Conservation (phyloP, 2,329 filamentous ascomycete species). For the Podosphaera xanthii region DNA sequence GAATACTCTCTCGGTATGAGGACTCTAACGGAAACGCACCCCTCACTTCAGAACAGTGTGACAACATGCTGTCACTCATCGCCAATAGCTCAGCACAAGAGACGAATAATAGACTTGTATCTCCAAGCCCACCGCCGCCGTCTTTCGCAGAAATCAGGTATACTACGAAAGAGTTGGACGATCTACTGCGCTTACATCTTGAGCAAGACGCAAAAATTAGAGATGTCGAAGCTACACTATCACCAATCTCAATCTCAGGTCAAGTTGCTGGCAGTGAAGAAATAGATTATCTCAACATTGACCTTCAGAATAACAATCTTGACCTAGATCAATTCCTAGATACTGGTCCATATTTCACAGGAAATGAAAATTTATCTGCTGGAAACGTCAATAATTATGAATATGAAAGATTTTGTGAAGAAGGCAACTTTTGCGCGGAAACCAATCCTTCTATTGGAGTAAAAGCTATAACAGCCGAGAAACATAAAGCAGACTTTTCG, state of each 20-base stretch:
- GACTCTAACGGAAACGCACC: slow-evolving; percentile 27
- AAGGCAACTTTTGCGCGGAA: neutral
- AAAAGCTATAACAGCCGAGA: neutral
- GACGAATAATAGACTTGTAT: slow-evolving; percentile 15
- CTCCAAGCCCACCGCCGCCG: slow-evolving; percentile 20
- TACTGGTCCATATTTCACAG: slow-evolving; percentile 5
- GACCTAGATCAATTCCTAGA: slow-evolving; percentile 29
- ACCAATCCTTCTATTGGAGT: neutral
- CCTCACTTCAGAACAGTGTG: slow-evolving; percentile 33
- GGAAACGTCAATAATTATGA: neutral
- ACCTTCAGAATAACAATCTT: slow-evolving; percentile 18
- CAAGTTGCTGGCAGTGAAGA: slow-evolving; percentile 46
- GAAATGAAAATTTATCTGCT: neutral
- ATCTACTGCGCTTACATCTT: slow-evolving; percentile 54
- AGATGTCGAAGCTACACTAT: slow-evolving; percentile 48
- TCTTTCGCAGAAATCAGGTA: slow-evolving; percentile 37
- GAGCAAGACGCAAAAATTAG: slow-evolving; percentile 60
- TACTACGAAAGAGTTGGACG: slow-evolving; percentile 54
- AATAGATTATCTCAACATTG: slow-evolving; percentile 14
- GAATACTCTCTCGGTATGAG: slow-evolving; percentile 21
- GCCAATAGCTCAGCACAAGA: slow-evolving; percentile 17
- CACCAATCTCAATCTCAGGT: slow-evolving; percentile 60
- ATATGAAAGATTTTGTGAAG: neutral
- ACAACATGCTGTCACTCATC: slow-evolving; percentile 36
- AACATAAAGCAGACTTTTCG: neutral